Percentiles rank a stretch among this genome's conserved stretches.
Evolutionary conservation across 352 stramenopile species (phyloP).

Genomic region (Saprolegnia diclina): DNA sequence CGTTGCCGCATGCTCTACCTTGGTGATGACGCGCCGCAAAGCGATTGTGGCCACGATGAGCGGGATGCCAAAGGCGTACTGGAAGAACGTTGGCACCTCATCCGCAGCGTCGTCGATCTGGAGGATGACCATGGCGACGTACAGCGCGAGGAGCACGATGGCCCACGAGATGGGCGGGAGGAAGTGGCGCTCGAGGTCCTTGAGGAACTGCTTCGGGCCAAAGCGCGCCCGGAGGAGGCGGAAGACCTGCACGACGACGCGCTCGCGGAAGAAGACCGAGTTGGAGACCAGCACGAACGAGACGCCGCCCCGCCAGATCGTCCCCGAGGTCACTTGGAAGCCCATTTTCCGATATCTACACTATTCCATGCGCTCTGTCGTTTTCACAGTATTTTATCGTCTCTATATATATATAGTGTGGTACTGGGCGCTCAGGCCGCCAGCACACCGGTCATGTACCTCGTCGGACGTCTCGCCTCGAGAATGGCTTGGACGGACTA

Average conservation of each 20-base stretch:
- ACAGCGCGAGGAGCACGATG: constrained; percentile 41
- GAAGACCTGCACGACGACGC: constrained; percentile 1
- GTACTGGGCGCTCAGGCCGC: too few relatives aligned
- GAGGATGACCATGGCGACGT: constrained; percentile 37
- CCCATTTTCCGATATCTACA: not conserved
- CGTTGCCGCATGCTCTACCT: constrained; percentile 37
- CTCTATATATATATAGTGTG: too few relatives aligned
- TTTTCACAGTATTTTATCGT: too few relatives aligned
- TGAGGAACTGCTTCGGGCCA: constrained; percentile 29
- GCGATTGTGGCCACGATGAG: constrained; percentile 69
- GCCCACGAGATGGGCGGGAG: constrained; percentile 72
- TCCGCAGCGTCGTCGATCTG: constrained; percentile 34
- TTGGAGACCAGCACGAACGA: not conserved
- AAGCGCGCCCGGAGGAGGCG: constrained; percentile 5
- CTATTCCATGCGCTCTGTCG: too few relatives aligned
- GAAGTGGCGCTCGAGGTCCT: constrained; percentile 73
- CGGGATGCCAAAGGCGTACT: constrained; percentile 54
- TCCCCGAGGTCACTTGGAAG: not conserved
- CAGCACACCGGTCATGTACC: too few relatives aligned
- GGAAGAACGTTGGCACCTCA: constrained; percentile 46
- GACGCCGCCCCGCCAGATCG: constrained; percentile 4
- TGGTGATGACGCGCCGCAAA: constrained; percentile 68
- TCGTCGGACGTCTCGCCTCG: too few relatives aligned
- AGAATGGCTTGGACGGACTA: too few relatives aligned
- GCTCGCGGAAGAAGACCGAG: constrained; percentile 13